A percentile compares a stretch with the other conserved stretches of the same genome.
Evolutionary conservation across 1,284 basidiomycete genomes (phyloP).

Genomic region (Marasmius tenuissimus): DNA sequence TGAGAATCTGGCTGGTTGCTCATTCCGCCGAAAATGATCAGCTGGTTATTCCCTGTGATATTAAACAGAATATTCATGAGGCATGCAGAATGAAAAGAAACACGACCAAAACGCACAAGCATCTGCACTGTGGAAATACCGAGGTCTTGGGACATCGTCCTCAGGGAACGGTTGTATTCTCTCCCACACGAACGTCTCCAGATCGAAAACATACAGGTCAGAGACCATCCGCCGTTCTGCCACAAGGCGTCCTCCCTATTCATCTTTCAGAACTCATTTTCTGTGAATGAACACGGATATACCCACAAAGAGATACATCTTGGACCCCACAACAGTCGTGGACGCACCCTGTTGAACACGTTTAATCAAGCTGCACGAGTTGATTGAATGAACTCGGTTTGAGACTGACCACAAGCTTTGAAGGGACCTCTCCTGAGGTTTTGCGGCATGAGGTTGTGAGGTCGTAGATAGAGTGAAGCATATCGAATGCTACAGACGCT

Average conservation of each 20-base stretch:
- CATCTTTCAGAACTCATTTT: conserved; percentile 17
- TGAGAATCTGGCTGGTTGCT: conserved; percentile 69
- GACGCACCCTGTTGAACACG: conserved; percentile 64
- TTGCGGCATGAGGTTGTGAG: conserved; percentile 83
- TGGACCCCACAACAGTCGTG: conserved; percentile 80
- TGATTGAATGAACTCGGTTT: not conserved
- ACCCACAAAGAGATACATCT: conserved; percentile 84
- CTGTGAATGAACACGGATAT: not conserved
- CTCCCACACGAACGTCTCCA: conserved; percentile 79
- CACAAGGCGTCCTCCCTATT: conserved; percentile 82
- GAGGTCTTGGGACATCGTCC: conserved; percentile 69
- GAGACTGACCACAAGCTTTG: conserved; percentile 79
- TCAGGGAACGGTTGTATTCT: conserved; percentile 62
- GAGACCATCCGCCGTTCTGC: conserved; percentile 84
- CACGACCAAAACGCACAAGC: conserved; percentile 56
- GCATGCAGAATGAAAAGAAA: conserved; percentile 5
- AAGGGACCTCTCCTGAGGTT: conserved; percentile 84
- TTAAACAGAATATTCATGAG: conserved; percentile 7
- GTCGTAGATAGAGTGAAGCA: conserved; percentile 83
- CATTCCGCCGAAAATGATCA: conserved; percentile 94
- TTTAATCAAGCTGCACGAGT: not conserved
- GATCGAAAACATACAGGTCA: conserved; percentile 86
- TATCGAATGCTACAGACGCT: conserved; percentile 12
- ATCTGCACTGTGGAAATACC: conserved; percentile 93
- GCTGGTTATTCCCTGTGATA: conserved; percentile 74